Conservation (phyloP, 2,329 filamentous ascomycete genomes). For the Chrysosporium keratinophilum region DNA sequence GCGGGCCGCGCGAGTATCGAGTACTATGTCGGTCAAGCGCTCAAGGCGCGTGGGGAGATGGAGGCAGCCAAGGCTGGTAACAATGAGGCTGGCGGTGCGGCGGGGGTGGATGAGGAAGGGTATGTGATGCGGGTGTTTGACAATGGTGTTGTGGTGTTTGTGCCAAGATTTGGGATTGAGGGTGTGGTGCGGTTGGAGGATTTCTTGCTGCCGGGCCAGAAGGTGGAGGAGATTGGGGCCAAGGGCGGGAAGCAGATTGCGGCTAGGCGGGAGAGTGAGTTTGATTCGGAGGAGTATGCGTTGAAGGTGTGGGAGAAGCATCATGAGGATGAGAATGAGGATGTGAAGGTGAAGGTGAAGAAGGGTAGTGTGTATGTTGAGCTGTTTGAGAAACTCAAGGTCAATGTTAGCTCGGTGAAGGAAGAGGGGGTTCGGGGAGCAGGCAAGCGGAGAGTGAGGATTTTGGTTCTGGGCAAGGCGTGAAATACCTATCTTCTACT, state of each 20-base stretch:
- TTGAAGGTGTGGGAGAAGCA: slow-evolving; percentile 52
- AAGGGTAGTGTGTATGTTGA: slow-evolving; percentile 49
- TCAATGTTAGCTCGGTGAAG: slow-evolving; percentile 82
- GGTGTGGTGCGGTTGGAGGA: slow-evolving; percentile 78
- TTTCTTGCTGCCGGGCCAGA: slow-evolving; percentile 48
- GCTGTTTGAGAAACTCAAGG: slow-evolving; percentile 83
- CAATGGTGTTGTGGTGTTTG: slow-evolving; percentile 94
- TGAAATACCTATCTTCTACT: background rate
- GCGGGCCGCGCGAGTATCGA: slow-evolving; percentile 89
- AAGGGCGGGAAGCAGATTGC: slow-evolving; percentile 12
- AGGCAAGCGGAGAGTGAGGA: slow-evolving; percentile 66
- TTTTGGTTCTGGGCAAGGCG: slow-evolving; percentile 30
- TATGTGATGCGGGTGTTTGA: slow-evolving; percentile 97
- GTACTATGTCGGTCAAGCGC: slow-evolving; percentile 94
- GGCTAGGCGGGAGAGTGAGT: slow-evolving; percentile 58
- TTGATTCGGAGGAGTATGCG: slow-evolving; percentile 76
- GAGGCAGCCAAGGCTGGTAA: slow-evolving; percentile 20
- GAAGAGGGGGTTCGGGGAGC: slow-evolving; percentile 63
- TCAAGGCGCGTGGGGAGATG: slow-evolving; percentile 58
- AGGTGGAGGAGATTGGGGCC: slow-evolving; percentile 18
- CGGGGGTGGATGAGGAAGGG: slow-evolving; percentile 65
- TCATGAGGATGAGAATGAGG: slow-evolving; percentile 46
- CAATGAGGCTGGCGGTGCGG: slow-evolving; percentile 4
- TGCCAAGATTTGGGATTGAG: slow-evolving; percentile 92
- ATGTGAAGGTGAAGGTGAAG: slow-evolving; percentile 25